Evolutionary conservation across 495 filamentous ascomycete species (phyloP), one percentile per base, ranked within the genome.

Genomic region (Lophium mytilinum): DNA sequence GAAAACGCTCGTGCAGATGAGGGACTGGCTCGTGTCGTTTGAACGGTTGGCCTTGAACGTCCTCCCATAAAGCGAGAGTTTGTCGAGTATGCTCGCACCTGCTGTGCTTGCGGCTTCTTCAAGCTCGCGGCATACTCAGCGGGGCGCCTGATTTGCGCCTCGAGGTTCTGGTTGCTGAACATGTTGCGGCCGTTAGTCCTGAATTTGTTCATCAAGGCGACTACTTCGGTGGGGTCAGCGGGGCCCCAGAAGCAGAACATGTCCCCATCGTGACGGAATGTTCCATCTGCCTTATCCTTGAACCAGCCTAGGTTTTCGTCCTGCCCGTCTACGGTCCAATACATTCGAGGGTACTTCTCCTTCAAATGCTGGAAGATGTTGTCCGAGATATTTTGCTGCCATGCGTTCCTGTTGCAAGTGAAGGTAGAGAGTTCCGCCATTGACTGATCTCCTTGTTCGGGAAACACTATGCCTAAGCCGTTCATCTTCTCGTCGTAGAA

Each of bases 301-400:
- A 97, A 97, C 93, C 93, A 98, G 30, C 88, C 90, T 65, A 98
- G 77, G 70, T 97, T 97, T 79, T 97, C 94, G 60, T 98, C 93
- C 58, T 93, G 88, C 64, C 90, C 86, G 75, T 89, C 90, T 41
- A 96, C 93, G n/a, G 90, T 95, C 92, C 93, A 98, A 36, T 91
- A 84, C 52, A 97, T 80, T 73, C 85, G 90, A 58, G 88, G 83
- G 69, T 89, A 88, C 65, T 96, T 91, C 72, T 92, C 94, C 76
- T 90, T 89, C 67, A 98, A 86, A 52, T 86, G 82, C 49, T 87
- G 84, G 70, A 98, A 96, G 50, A 97, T 87, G 69, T 98, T 98
- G 70, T 98, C 93, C n/a, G 92, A 88, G 33, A 96, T 84, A 66
- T 97, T 97, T 18, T 86, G 91, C 45, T 97, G 72, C 92, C 94